Percentiles rank a stretch among this genome's conserved stretches.
These are phyloP conservation scores for Calocera viscosa DNA, from an alignment of 768 basidiomycete genomes.

Conservation along the genomic window DNA sequence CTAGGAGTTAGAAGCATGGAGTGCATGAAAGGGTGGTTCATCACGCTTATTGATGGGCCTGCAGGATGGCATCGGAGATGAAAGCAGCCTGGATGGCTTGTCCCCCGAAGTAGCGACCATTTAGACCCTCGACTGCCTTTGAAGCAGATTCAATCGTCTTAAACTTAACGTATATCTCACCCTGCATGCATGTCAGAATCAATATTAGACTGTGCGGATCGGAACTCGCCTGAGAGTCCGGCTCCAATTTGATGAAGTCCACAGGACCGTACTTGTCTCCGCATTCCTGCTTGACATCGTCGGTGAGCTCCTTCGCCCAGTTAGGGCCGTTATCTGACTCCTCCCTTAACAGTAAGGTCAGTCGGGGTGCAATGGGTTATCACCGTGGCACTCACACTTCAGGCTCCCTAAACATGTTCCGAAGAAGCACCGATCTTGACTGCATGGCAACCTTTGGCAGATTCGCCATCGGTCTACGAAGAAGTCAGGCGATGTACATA, in stretches of 20 bases:
- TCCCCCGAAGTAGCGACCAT: constrained; percentile 95
- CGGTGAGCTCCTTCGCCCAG: constrained; percentile 92
- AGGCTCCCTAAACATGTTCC: constrained; percentile 88
- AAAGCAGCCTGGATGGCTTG: constrained; percentile 75
- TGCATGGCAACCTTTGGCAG: constrained; percentile 43
- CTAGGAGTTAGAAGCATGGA: neutral
- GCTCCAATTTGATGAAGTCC: constrained; percentile 80
- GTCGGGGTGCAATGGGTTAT: too few species aligned
- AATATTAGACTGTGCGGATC: neutral
- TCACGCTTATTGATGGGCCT: constrained; percentile 42
- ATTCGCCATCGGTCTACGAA: neutral
- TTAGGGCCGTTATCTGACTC: constrained; percentile 83
- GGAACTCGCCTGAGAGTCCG: constrained; percentile 69
- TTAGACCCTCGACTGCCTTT: constrained; percentile 76
- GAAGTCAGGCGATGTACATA: neutral
- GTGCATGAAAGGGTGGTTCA: neutral
- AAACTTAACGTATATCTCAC: constrained; percentile 96
- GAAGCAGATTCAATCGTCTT: constrained; percentile 63
- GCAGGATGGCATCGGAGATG: constrained; percentile 90
- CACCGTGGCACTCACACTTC: constrained; percentile 55
- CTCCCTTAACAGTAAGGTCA: constrained; percentile 1
- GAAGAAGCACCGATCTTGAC: constrained; percentile 77
- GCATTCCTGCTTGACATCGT: constrained; percentile 92
- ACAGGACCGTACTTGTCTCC: constrained; percentile 83
- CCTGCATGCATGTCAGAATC: constrained; percentile 36